phyloP scores from a whole-genome alignment of 495 filamentous ascomycete species.

The Alectoria sarmentosa region DNA sequence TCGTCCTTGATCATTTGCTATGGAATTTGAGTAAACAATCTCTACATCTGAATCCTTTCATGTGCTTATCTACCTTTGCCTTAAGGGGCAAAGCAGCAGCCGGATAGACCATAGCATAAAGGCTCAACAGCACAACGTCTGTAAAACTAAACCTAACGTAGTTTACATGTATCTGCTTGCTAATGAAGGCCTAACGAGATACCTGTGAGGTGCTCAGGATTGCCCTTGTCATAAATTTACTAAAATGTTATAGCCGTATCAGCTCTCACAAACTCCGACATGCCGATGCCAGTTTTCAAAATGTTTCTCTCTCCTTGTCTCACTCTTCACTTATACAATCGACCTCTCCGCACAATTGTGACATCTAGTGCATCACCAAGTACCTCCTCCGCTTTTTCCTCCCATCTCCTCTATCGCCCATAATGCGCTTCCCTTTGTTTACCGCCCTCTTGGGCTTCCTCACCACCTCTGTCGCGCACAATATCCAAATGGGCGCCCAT shows the following conservation, averaged over 20 bases:
- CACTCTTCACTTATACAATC: background rate
- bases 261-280: background rate
- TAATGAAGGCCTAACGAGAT: background rate
- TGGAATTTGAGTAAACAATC: background rate
- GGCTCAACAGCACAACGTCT: background rate
- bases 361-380: background rate
- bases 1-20: background rate
- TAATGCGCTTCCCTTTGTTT: conserved; percentile 52
- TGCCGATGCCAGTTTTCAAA: conserved; percentile 7
- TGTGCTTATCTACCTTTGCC: background rate
- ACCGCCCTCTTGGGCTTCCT: conserved; percentile 58
- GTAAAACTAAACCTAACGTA: background rate
- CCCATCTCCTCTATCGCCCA: conserved; percentile 16
- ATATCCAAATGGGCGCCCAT: conserved; percentile 88
- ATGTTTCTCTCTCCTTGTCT: background rate
- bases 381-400: background rate
- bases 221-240: background rate
- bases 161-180: background rate
- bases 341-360: background rate
- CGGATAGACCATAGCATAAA: background rate
- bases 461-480: conserved; percentile 67
- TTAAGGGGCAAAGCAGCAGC: background rate
- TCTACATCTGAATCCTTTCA: background rate
- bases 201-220: background rate
- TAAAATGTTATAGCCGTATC: background rate